Evolutionary conservation across 257 asterid genomes (phyloP).

Genomic region (Ilex asprella): DNA sequence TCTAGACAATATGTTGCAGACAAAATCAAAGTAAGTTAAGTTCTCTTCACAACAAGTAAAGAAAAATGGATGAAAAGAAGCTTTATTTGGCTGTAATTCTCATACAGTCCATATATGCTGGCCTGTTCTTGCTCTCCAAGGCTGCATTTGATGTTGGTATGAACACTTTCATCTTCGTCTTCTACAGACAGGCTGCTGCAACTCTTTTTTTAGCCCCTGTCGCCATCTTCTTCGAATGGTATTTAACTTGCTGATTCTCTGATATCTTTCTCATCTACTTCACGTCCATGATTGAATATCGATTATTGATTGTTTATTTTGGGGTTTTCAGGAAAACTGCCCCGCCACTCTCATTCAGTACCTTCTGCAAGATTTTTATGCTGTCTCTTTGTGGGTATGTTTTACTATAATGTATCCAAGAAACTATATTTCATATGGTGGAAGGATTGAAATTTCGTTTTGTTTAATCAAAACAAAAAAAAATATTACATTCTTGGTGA

Average conservation of each 20-base stretch:
- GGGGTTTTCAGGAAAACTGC: slow-evolving; percentile 53
- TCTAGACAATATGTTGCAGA: neutral
- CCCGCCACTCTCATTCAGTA: slow-evolving; percentile 51
- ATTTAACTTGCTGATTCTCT: too few species aligned
- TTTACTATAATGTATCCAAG: too few species aligned
- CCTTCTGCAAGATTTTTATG: slow-evolving; percentile 61
- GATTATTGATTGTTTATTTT: neutral
- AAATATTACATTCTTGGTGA: too few species aligned
- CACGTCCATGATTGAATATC: too few species aligned
- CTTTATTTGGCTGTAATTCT: slow-evolving; percentile 32
- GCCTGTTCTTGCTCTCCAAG: slow-evolving; percentile 72
- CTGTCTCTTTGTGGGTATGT: slow-evolving; percentile 59
- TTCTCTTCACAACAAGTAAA: neutral
- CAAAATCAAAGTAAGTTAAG: neutral
- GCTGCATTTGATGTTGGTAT: slow-evolving; percentile 78
- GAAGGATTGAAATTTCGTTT: too few species aligned
- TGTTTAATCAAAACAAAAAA: too few species aligned
- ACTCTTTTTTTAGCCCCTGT: slow-evolving; percentile 66
- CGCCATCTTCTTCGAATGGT: slow-evolving; percentile 54
- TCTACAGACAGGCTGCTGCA: slow-evolving; percentile 81
- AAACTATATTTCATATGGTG: too few species aligned
- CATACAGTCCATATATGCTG: slow-evolving; percentile 56
- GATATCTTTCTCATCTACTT: too few species aligned
- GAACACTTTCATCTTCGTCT: slow-evolving; percentile 72
- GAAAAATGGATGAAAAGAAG: slow-evolving; percentile 34